Conservation (phyloP, 352 stramenopile genomes). For the Globisporangium carolinianum region DNA sequence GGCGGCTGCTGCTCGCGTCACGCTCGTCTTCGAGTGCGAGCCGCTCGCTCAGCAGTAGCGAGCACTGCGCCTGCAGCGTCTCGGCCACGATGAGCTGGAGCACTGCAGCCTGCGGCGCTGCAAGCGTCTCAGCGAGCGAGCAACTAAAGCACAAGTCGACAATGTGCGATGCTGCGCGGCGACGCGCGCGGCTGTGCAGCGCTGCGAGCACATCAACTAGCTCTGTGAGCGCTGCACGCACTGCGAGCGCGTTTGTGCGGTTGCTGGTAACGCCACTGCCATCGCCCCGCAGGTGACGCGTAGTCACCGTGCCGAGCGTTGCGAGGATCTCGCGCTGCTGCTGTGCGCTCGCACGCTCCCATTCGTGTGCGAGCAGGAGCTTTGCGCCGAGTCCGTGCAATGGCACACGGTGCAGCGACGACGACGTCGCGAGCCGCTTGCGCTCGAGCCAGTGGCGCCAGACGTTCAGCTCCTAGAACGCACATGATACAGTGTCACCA, state of each 20-base stretch:
- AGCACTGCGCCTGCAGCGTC: slow-evolving; percentile 65
- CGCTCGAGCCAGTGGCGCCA: slow-evolving; percentile 48
- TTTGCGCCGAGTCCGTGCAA: slow-evolving; percentile 43
- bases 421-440: slow-evolving; percentile 15
- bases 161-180: neutral
- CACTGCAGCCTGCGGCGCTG: slow-evolving; percentile 39
- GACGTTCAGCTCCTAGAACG: slow-evolving; percentile 54
- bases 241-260: neutral
- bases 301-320: slow-evolving; percentile 7
- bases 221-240: slow-evolving; percentile 1
- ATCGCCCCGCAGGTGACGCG: slow-evolving; percentile 11
- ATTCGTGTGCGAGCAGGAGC: slow-evolving; percentile 38
- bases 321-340: slow-evolving; percentile 12
- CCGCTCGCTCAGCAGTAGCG: slow-evolving; percentile 50
- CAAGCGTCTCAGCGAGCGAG: slow-evolving; percentile 29
- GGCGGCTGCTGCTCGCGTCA: neutral
- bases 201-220: slow-evolving; percentile 7
- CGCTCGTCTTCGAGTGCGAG: slow-evolving; percentile 34
- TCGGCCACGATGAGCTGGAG: slow-evolving; percentile 68
- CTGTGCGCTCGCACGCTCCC: slow-evolving; percentile 18
- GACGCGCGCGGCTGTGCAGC: slow-evolving; percentile 1
- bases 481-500: neutral
- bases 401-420: slow-evolving; percentile 24
- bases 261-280: too few species aligned
- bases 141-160: slow-evolving; percentile 39